Evolutionary conservation across 1,139 yeast genomes (phyloP).

Genomic region (Pichia sp.): DNA sequence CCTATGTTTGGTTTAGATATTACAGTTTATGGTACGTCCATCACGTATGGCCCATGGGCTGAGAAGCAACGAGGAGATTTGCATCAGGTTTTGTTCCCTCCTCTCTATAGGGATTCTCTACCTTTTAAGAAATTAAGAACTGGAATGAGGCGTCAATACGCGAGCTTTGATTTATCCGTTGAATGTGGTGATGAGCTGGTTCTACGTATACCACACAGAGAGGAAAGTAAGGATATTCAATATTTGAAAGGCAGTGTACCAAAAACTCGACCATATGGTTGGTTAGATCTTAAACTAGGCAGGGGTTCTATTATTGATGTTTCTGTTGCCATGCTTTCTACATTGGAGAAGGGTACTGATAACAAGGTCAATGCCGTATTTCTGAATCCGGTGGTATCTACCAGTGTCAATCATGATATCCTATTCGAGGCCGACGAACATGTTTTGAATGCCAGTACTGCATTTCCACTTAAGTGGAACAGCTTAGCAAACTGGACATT

Average conservation of each 20-base stretch:
- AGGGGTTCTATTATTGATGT: conserved; percentile 44
- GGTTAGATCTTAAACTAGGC: conserved; percentile 71
- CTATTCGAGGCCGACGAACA: conserved; percentile 60
- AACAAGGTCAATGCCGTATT: conserved; percentile 47
- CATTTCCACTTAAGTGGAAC: conserved; percentile 78
- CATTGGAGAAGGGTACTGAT: conserved; percentile 47
- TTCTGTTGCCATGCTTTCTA: conserved; percentile 47
- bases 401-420: conserved; percentile 87
- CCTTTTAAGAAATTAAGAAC: conserved; percentile 37
- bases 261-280: conserved; percentile 66
- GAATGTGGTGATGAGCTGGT: conserved; percentile 57
- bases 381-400: conserved; percentile 53
- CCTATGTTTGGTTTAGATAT: conserved; percentile 68
- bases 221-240: conserved; percentile 59
- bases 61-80: conserved; percentile 71
- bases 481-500: conserved; percentile 67
- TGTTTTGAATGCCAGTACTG: conserved; percentile 46
- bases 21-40: conserved; percentile 51
- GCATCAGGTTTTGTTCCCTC: conserved; percentile 64
- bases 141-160: conserved; percentile 48
- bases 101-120: conserved; percentile 49
- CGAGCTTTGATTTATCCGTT: conserved; percentile 48
- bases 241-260: conserved; percentile 10
- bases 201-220: conserved; percentile 78
- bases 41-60: conserved; percentile 95